These are phyloP conservation scores for Suzukiozyma palmioleophila DNA, from an alignment of 1,139 yeast genomes.

Conservation along the genomic window DNA sequence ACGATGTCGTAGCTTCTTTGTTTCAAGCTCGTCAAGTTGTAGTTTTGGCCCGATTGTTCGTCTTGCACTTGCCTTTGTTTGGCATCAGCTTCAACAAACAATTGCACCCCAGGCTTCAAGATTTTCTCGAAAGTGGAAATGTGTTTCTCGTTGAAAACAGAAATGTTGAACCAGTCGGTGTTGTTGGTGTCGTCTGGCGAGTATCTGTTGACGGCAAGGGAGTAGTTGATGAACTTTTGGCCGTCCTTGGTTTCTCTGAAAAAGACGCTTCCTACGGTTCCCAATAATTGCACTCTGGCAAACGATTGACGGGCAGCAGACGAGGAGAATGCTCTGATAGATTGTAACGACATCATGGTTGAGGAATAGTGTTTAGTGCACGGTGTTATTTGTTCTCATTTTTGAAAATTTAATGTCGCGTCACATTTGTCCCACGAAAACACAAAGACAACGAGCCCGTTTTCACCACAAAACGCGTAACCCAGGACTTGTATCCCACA, in stretches of 20 bases:
- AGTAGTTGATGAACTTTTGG: conserved; percentile 34
- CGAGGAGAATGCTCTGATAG: conserved; percentile 33
- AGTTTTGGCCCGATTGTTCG: conserved; percentile 30
- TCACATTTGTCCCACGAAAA: too few relatives aligned
- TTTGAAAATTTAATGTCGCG: too few relatives aligned
- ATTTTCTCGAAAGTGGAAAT: conserved; percentile 33
- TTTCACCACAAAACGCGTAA: too few relatives aligned
- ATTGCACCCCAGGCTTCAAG: conserved; percentile 39
- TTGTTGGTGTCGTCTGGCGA: conserved; percentile 27
- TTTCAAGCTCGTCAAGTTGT: conserved; percentile 27
- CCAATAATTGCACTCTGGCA: conserved; percentile 42
- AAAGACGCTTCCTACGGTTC: conserved; percentile 37
- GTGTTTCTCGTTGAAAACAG: conserved; percentile 40
- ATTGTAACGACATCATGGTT: conserved; percentile 23
- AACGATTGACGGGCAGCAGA: conserved; percentile 29
- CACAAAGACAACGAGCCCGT: too few relatives aligned
- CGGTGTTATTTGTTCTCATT: too few relatives aligned
- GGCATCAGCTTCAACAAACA: conserved; percentile 41
- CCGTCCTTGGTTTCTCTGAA: conserved; percentile 38
- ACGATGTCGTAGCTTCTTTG: conserved; percentile 38
- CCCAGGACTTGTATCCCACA: too few relatives aligned
- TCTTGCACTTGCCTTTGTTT: conserved; percentile 32
- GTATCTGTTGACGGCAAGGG: conserved; percentile 42
- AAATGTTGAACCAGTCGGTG: conserved; percentile 39
- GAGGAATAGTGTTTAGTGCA: not conserved